A percentile compares a stretch with the other conserved stretches of the same genome.
Conservation (phyloP, 345 rosid species). For the Boechera stricta region DNA sequence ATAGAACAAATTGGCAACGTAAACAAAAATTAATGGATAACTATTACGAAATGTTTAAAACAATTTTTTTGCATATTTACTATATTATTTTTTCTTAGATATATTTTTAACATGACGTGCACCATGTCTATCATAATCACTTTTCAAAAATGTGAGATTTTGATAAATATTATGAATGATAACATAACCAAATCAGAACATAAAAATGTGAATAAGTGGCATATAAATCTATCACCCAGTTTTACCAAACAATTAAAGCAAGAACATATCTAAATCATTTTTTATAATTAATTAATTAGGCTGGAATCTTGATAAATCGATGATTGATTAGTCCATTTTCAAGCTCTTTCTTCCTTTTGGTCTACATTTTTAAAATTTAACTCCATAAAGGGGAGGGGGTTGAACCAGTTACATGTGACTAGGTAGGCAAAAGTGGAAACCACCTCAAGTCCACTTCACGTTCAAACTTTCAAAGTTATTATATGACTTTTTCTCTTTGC, state of each 20-base stretch:
- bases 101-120: background rate
- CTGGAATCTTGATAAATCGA: background rate
- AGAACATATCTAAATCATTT: background rate
- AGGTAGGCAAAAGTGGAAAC: constrained; percentile 6
- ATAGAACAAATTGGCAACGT: background rate
- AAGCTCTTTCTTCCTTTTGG: background rate
- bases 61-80: background rate
- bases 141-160: background rate
- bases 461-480: constrained; percentile 4
- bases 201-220: background rate
- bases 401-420: constrained; percentile 17
- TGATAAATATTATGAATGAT: background rate
- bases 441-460: constrained; percentile 4
- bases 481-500: background rate
- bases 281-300: background rate
- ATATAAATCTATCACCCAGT: background rate
- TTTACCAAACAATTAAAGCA: background rate
- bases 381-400: background rate
- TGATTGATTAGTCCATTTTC: background rate
- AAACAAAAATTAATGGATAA: background rate
- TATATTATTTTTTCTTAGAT: background rate
- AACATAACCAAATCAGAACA: background rate
- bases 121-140: background rate
- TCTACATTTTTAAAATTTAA: background rate
- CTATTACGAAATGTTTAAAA: background rate